Percentiles rank a stretch among this genome's conserved stretches.
Conservation (phyloP, 2,329 filamentous ascomycete genomes). For the Arthrobotrys musiformis region DNA sequence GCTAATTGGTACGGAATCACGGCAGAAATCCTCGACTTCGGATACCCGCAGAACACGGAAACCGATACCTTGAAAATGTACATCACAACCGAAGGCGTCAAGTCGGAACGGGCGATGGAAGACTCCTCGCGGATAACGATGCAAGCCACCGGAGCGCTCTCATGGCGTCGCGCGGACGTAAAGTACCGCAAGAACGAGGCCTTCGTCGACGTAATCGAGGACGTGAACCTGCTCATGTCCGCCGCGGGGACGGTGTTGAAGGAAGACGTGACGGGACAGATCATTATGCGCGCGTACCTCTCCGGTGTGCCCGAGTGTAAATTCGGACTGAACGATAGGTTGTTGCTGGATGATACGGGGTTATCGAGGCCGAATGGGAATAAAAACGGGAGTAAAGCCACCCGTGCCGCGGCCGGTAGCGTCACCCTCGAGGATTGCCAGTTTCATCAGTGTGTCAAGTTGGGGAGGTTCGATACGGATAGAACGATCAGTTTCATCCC, state of each 20-base stretch:
- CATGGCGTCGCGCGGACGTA: slow-evolving; percentile 96
- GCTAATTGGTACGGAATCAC: neutral
- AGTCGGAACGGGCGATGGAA: slow-evolving; percentile 84
- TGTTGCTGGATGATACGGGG: slow-evolving; percentile 84
- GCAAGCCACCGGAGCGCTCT: slow-evolving; percentile 96
- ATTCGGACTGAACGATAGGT: slow-evolving; percentile 94
- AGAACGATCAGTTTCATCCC: slow-evolving; percentile 97
- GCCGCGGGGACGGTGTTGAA: slow-evolving; percentile 89
- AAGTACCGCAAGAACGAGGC: slow-evolving; percentile 99
- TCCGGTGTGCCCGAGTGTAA: slow-evolving; percentile 98
- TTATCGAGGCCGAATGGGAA: slow-evolving; percentile 78
- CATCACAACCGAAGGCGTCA: slow-evolving; percentile 98
- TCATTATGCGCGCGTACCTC: slow-evolving; percentile 97
- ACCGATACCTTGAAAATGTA: slow-evolving; percentile 99
- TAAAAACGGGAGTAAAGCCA: slow-evolving; percentile 81
- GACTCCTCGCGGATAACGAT: slow-evolving; percentile 95
- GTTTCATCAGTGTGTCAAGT: slow-evolving; percentile 98
- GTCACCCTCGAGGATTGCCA: slow-evolving; percentile 98
- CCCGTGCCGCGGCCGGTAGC: slow-evolving; percentile 92
- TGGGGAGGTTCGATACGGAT: slow-evolving; percentile 96
- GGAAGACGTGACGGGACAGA: slow-evolving; percentile 95
- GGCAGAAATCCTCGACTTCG: slow-evolving; percentile 96
- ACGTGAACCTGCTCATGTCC: slow-evolving; percentile 99
- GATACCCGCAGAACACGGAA: slow-evolving; percentile 98
- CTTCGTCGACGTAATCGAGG: slow-evolving; percentile 98